Percentiles rank a stretch among this genome's conserved stretches.
These are phyloP conservation scores for Lonicera japonica DNA, from an alignment of 129 eudicot species.

Conservation along the genomic window DNA sequence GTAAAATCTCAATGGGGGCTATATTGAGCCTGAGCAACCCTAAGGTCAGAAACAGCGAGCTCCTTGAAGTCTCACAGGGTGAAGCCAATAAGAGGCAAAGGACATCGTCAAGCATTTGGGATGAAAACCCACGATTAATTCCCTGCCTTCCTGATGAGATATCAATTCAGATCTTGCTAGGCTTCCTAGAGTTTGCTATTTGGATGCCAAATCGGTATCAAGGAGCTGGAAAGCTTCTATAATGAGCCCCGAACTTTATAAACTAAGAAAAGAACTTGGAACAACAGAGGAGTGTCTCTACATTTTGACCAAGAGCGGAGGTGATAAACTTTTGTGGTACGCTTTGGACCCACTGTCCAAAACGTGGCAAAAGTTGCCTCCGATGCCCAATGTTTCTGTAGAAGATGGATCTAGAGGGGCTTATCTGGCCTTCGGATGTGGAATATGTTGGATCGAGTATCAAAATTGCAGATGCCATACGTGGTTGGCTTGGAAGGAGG, in stretches of 20 bases:
- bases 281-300: slow-evolving; percentile 93
- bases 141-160: slow-evolving; percentile 96
- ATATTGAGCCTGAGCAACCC: slow-evolving; percentile 41
- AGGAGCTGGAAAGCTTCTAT: slow-evolving; percentile 80
- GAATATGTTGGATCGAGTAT: slow-evolving; percentile 72
- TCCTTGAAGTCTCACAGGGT: slow-evolving; percentile 23
- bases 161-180: slow-evolving; percentile 88
- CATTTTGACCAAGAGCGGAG: slow-evolving; percentile 59
- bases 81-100: slow-evolving; percentile 74
- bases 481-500: slow-evolving; percentile 87
- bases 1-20: slow-evolving; percentile 49
- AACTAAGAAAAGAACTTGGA: slow-evolving; percentile 64
- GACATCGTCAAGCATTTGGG: slow-evolving; percentile 55
- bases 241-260: slow-evolving; percentile 53
- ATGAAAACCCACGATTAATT: slow-evolving; percentile 64
- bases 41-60: slow-evolving; percentile 21
- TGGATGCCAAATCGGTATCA: slow-evolving; percentile 67
- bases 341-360: slow-evolving; percentile 75
- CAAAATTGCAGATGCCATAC: slow-evolving; percentile 70
- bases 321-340: slow-evolving; percentile 61
- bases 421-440: slow-evolving; percentile 49
- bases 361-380: slow-evolving; percentile 78
- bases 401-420: slow-evolving; percentile 54
- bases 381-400: slow-evolving; percentile 53
- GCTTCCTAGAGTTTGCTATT: slow-evolving; percentile 59